Evolutionary conservation across 768 basidiomycete genomes (phyloP), one percentile per base, ranked within the genome.

Genomic region (Pleurotus ostreatus): DNA sequence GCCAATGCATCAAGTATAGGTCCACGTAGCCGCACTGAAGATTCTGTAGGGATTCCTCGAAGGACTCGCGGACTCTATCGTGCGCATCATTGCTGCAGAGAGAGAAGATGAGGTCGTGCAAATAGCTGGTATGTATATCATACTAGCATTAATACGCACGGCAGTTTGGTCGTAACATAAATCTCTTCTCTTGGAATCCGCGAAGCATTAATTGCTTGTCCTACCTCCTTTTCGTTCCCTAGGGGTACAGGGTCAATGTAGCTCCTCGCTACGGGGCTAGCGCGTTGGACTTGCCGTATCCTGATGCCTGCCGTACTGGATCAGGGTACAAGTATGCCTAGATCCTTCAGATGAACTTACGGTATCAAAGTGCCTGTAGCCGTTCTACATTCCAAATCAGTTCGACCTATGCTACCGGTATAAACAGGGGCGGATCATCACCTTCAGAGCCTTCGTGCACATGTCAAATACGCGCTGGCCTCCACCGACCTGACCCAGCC

Each of bases 361-460:
- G 16, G 70, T 76, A 62, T 78, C 77, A 39, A 83, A 70, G 59
- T 78, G 78, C 12, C 75, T 68, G 67, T 82, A 82, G 4, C 79
- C 80, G 39, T 55, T 59, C 69, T 79, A 55, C 18, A 34, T 39
- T 15, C 15, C 30, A 5, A 4, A 22, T 22, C 22, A 30, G 13
- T 16, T 55, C 22, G 47, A 44, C 9, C 16, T 25, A 20, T 5
- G 41, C 12, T 16, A 11, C 26, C 4, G 5, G 9, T 30, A 37
- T 6, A 37, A 16, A 5, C 23, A 44, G n/a, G 8, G 18, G 22
- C n/a, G 6, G 22, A 25, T 22, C 41, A 26, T 34, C 11, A 72
- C 71, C 63, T 78, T 65, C 13, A 75, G 59, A 9, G 73, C 71
- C 22, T 67, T 67, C 22, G 59, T 51, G 38, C 67, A 70, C 70